Evolutionary conservation across 306 rosid species (phyloP).

Genomic region (Cicer cuneatum): DNA sequence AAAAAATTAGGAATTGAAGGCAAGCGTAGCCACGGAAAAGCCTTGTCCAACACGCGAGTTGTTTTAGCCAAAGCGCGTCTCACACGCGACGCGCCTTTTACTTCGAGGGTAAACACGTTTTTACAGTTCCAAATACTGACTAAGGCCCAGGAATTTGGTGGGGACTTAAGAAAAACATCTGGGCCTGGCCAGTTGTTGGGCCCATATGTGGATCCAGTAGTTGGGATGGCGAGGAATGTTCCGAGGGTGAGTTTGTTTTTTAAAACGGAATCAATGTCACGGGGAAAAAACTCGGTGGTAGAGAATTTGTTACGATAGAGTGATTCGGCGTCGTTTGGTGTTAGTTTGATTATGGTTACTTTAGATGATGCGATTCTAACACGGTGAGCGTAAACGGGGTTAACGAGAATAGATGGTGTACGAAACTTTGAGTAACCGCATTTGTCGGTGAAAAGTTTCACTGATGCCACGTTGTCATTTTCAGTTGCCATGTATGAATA

Average conservation of each 20-base stretch:
- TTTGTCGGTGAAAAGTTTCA: slow-evolving; percentile 81
- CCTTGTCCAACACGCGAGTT: slow-evolving; percentile 71
- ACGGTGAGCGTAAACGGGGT: slow-evolving; percentile 83
- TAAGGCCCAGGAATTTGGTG: slow-evolving; percentile 85
- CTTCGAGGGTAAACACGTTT: slow-evolving; percentile 75
- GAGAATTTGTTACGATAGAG: slow-evolving; percentile 78
- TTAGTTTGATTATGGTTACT: slow-evolving; percentile 53
- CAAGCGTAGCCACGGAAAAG: slow-evolving; percentile 65
- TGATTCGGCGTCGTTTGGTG: slow-evolving; percentile 65
- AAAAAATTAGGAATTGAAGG: slow-evolving; percentile 84
- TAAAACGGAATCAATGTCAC: slow-evolving; percentile 83
- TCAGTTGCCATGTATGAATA: slow-evolving; percentile 94
- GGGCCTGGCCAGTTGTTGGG: slow-evolving; percentile 61
- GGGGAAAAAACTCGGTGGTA: slow-evolving; percentile 93
- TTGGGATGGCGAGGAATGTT: slow-evolving; percentile 76
- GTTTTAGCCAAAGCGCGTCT: slow-evolving; percentile 62
- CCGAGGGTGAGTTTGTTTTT: slow-evolving; percentile 71
- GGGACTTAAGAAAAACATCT: slow-evolving; percentile 51
- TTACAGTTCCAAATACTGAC: slow-evolving; percentile 86
- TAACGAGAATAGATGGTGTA: slow-evolving; percentile 76
- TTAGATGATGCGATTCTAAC: slow-evolving; percentile 33
- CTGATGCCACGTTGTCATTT: slow-evolving; percentile 81
- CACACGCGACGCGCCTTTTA: slow-evolving; percentile 76
- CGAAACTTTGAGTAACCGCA: slow-evolving; percentile 91
- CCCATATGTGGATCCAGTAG: background rate